Conservation (phyloP, 148 eudicot species). For the Cornus suecica region DNA sequence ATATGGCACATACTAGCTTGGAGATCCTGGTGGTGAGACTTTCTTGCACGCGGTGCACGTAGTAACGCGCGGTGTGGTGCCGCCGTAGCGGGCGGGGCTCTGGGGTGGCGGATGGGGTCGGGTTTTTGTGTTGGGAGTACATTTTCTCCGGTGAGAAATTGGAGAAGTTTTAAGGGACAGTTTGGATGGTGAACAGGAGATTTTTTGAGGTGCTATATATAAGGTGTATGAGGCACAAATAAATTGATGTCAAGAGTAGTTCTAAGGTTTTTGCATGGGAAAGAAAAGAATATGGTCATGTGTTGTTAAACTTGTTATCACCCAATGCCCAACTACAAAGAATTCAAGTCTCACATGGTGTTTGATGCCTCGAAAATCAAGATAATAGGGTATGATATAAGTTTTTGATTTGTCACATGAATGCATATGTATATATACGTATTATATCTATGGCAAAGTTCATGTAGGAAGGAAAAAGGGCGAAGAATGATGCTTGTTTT, state of each 20-base stretch:
- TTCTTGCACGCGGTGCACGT: conserved; percentile 65
- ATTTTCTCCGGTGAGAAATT: conserved; percentile 13
- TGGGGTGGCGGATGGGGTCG: conserved; percentile 9
- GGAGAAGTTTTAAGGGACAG: neutral
- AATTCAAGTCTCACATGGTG: neutral
- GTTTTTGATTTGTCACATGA: no score
- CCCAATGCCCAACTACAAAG: no score
- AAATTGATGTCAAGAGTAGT: no score
- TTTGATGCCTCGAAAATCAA: neutral
- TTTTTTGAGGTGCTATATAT: neutral
- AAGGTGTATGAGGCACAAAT: no score
- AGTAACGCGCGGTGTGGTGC: conserved; percentile 54
- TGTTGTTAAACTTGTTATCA: neutral
- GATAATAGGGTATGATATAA: no score
- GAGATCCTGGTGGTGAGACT: conserved; percentile 67
- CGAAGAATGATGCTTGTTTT: neutral
- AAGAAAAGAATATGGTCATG: conserved; percentile 24
- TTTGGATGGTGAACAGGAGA: conserved; percentile 10
- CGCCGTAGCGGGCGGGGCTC: conserved; percentile 18
- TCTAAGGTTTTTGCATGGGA: conserved; percentile 7
- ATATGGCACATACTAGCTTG: conserved; percentile 61
- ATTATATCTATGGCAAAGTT: neutral
- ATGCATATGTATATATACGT: no score
- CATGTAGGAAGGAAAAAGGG: neutral
- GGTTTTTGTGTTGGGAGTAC: conserved; percentile 13